These are phyloP conservation scores for Boletellus sp. DNA, from an alignment of 1,284 basidiomycete species.

Conservation along the genomic window DNA sequence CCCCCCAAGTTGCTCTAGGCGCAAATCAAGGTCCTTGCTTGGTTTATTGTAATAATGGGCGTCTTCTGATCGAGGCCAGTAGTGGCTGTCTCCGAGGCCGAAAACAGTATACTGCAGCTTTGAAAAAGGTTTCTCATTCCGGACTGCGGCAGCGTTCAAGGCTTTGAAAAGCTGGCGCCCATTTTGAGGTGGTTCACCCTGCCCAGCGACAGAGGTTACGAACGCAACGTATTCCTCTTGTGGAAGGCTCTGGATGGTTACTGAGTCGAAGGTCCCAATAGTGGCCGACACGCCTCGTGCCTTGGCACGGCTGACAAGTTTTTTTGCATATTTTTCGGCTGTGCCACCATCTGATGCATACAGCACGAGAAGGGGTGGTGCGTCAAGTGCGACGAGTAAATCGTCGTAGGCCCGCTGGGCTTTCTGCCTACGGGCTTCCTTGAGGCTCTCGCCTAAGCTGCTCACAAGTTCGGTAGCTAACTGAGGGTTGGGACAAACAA, in stretches of 20 bases:
- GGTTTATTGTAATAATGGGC: constrained; percentile 98
- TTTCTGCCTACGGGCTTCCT: constrained; percentile 79
- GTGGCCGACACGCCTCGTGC: constrained; percentile 81
- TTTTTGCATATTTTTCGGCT: constrained; percentile 94
- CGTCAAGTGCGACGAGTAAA: constrained; percentile 82
- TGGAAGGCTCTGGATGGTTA: constrained; percentile 70
- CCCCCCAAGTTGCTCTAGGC: constrained; percentile 74
- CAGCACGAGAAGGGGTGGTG: constrained; percentile 84
- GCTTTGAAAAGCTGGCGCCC: constrained; percentile 89
- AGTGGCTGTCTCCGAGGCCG: constrained; percentile 97
- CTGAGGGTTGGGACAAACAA: constrained; percentile 78
- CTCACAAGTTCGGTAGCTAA: constrained; percentile 83
- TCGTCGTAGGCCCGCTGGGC: constrained; percentile 87
- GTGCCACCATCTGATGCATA: constrained; percentile 94
- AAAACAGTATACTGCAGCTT: constrained; percentile 84
- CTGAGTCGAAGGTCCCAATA: constrained; percentile 72
- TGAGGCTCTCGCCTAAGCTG: constrained; percentile 81
- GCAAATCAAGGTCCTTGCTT: constrained; percentile 84
- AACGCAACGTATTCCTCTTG: constrained; percentile 84
- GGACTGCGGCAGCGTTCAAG: constrained; percentile 63
- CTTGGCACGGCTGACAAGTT: constrained; percentile 80
- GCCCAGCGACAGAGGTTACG: constrained; percentile 95
- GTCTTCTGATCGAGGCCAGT: constrained; percentile 97
- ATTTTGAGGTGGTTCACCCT: constrained; percentile 97
- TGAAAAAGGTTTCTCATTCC: constrained; percentile 52